phyloP scores from a whole-genome alignment of 2,329 filamentous ascomycete species.

The Alternaria metachromatica region DNA sequence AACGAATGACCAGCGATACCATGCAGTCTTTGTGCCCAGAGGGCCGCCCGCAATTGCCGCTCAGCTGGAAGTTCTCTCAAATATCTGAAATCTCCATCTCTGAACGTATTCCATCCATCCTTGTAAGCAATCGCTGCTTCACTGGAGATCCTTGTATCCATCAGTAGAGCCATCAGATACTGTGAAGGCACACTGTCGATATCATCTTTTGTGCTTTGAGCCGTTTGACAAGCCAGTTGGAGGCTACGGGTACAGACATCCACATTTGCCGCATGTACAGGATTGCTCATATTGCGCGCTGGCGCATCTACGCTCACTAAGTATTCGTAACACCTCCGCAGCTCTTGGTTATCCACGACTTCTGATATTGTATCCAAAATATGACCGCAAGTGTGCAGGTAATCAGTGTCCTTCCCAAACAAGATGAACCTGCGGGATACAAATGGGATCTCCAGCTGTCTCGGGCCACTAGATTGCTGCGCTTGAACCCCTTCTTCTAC shows the following conservation, averaged over 20 bases:
- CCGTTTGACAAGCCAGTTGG: neutral
- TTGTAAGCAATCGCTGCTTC: neutral
- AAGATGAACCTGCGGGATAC: neutral
- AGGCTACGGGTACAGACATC: neutral
- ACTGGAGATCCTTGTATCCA: neutral
- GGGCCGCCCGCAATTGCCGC: rapidly evolving
- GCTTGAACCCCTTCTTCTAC: neutral
- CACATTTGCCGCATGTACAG: neutral
- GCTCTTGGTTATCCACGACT: neutral
- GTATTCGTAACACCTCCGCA: no score
- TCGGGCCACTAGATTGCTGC: rapidly evolving
- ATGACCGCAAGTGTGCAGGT: neutral
- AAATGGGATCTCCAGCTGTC: rapidly evolving
- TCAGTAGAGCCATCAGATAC: neutral
- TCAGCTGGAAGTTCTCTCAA: rapidly evolving
- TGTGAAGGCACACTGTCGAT: rapidly evolving
- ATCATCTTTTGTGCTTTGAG: rapidly evolving
- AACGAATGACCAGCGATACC: neutral
- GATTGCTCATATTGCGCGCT: neutral
- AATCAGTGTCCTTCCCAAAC: rapidly evolving
- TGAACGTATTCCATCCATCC: neutral
- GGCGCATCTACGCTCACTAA: rapidly evolving
- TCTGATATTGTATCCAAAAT: neutral
- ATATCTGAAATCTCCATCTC: neutral
- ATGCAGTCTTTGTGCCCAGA: rapidly evolving